Percentiles rank a stretch among this genome's conserved stretches.
Evolutionary conservation across 1,139 yeast genomes (phyloP).

Genomic region (Magnusiomyces clavatus): DNA sequence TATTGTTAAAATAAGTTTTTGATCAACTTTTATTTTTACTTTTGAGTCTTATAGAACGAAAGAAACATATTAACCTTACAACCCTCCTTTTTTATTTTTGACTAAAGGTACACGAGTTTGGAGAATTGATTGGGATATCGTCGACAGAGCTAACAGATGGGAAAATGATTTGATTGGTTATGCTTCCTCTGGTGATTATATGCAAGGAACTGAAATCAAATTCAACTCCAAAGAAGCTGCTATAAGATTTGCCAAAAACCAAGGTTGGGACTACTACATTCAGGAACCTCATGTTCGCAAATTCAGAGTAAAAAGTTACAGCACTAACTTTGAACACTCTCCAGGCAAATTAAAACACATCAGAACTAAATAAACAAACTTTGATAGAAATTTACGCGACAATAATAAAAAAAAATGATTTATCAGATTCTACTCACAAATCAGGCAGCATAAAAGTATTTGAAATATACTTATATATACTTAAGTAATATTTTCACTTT

Average conservation of each 20-base stretch:
- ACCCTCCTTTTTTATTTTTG: neutral
- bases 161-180: constrained; percentile 86
- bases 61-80: neutral
- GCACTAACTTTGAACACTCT: constrained; percentile 63
- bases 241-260: constrained; percentile 69
- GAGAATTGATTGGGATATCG: constrained; percentile 81
- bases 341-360: constrained; percentile 71
- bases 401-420: too few relatives aligned
- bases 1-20: neutral
- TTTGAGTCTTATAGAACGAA: neutral
- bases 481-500: constrained; percentile 5
- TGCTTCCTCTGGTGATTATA: constrained; percentile 72
- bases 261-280: constrained; percentile 77
- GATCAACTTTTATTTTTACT: neutral
- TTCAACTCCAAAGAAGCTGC: constrained; percentile 76
- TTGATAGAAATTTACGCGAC: too few relatives aligned
- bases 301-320: constrained; percentile 69
- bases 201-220: constrained; percentile 49
- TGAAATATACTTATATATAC: constrained; percentile 1
- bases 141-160: constrained; percentile 77
- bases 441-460: too few relatives aligned
- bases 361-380: constrained; percentile 53
- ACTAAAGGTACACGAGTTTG: constrained; percentile 39
- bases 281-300: constrained; percentile 74
- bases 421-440: too few relatives aligned